phyloP scores from a whole-genome alignment of 2,329 filamentous ascomycete species.

The Penicillium sp. region DNA sequence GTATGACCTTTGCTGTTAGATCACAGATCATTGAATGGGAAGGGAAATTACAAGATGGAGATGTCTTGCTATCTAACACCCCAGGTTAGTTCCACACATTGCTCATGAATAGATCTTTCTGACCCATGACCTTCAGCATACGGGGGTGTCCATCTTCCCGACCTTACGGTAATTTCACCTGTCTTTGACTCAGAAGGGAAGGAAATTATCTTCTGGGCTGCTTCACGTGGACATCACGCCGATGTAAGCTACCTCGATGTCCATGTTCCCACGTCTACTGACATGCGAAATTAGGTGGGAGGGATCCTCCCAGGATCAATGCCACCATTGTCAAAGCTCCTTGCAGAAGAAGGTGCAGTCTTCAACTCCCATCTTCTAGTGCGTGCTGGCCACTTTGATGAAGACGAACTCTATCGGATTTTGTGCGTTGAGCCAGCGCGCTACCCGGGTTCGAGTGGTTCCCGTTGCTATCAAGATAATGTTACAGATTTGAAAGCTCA shows the following conservation, averaged over 20 bases:
- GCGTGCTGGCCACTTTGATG: too few species aligned
- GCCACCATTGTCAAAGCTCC: conserved; percentile 49
- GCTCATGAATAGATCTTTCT: too few species aligned
- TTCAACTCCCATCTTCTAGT: conserved; percentile 53
- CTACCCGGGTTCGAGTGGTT: too few species aligned
- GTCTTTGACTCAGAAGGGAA: conserved; percentile 70
- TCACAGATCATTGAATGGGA: conserved; percentile 74
- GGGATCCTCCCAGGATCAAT: conserved; percentile 65
- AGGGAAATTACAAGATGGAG: conserved; percentile 69
- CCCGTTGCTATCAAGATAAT: too few species aligned
- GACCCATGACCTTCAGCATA: not conserved
- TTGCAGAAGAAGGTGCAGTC: conserved; percentile 53
- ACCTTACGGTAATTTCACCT: conserved; percentile 74
- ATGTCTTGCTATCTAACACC: conserved; percentile 51
- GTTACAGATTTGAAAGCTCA: too few species aligned
- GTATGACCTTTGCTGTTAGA: conserved; percentile 74
- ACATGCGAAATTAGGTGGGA: too few species aligned
- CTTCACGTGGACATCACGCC: conserved; percentile 69
- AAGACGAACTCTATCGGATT: too few species aligned
- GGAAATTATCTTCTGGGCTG: conserved; percentile 73
- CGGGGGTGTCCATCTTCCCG: conserved; percentile 70
- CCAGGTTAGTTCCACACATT: too few species aligned
- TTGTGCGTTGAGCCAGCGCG: too few species aligned
- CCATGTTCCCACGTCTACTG: too few species aligned
- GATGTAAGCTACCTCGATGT: conserved; percentile 54